Percentiles rank a stretch among this genome's conserved stretches.
These are phyloP conservation scores for Colletotrichum cuscutae DNA, from an alignment of 2,329 filamentous ascomycete genomes.

Conservation along the genomic window DNA sequence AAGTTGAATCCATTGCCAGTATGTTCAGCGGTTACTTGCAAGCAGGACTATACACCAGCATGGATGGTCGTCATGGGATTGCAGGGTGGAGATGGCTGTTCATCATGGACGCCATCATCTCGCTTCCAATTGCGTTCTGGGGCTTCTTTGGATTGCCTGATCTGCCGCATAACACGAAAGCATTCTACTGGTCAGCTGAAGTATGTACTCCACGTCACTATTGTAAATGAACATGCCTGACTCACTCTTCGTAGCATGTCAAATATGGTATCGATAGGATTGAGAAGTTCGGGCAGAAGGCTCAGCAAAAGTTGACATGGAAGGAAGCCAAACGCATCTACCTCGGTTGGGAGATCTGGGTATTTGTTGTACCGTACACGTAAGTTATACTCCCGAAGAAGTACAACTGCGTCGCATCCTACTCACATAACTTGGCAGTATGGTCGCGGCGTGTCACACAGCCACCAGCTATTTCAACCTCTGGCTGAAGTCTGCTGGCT, in stretches of 20 bases:
- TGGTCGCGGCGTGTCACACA: constrained; percentile 30
- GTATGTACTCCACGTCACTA: not conserved
- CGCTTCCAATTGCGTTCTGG: constrained; percentile 38
- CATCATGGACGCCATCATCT: constrained; percentile 48
- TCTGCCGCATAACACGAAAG: constrained; percentile 31
- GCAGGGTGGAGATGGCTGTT: constrained; percentile 53
- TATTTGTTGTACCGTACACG: constrained; percentile 37
- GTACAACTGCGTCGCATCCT: too few relatives aligned
- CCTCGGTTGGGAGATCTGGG: constrained; percentile 35
- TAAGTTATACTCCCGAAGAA: constrained; percentile 7
- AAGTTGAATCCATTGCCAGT: constrained; percentile 60
- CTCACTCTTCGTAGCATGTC: constrained; percentile 13
- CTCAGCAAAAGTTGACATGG: constrained; percentile 31
- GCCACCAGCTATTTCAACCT: constrained; percentile 42
- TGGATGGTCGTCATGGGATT: constrained; percentile 45
- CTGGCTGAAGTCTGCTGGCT: constrained; percentile 53
- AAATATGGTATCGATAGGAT: constrained; percentile 38
- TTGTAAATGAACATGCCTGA: too few relatives aligned
- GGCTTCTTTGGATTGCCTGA: constrained; percentile 39
- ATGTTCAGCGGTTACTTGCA: constrained; percentile 70
- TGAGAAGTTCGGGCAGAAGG: constrained; percentile 37
- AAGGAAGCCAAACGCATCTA: constrained; percentile 34
- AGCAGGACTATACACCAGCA: constrained; percentile 57
- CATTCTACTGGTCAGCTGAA: constrained; percentile 33
- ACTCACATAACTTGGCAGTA: not conserved